Evolutionary conservation across 495 filamentous ascomycete genomes (phyloP).

Genomic region (Collariella sp.): DNA sequence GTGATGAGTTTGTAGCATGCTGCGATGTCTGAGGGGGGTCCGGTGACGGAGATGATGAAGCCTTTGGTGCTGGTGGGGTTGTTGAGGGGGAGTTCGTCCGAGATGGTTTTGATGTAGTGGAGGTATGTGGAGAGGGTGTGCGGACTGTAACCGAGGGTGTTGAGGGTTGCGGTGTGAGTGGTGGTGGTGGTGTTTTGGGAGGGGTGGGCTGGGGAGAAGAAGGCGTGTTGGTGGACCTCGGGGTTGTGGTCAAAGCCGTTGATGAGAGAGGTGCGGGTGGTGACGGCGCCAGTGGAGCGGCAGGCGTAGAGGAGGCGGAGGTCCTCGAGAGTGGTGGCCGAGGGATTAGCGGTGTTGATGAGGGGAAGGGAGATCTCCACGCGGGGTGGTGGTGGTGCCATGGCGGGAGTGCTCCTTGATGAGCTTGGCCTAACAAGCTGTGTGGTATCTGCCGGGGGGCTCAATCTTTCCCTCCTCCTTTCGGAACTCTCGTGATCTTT

Average conservation of each 20-base stretch:
- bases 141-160: conserved; percentile 63
- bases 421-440: too few relatives aligned
- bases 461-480: background rate
- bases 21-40: conserved; percentile 41
- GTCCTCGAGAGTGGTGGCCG: conserved; percentile 55
- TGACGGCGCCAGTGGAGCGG: conserved; percentile 57
- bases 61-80: conserved; percentile 41
- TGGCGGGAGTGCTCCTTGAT: background rate
- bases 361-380: conserved; percentile 53
- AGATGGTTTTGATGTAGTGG: conserved; percentile 32
- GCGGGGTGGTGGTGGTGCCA: conserved; percentile 19
- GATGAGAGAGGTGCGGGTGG: conserved; percentile 55
- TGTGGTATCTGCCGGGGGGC: background rate
- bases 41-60: conserved; percentile 65
- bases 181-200: background rate
- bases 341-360: conserved; percentile 61
- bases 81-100: conserved; percentile 25
- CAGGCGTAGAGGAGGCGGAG: conserved; percentile 48
- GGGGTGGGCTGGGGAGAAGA: conserved; percentile 50
- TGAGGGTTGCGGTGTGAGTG: conserved; percentile 48
- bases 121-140: conserved; percentile 59
- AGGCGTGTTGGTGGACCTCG: conserved; percentile 53
- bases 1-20: conserved; percentile 35
- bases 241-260: conserved; percentile 51
- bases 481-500: too few relatives aligned